These are phyloP conservation scores for Daldinia caldariorum DNA, from an alignment of 495 filamentous ascomycete genomes.

Conservation along the genomic window DNA sequence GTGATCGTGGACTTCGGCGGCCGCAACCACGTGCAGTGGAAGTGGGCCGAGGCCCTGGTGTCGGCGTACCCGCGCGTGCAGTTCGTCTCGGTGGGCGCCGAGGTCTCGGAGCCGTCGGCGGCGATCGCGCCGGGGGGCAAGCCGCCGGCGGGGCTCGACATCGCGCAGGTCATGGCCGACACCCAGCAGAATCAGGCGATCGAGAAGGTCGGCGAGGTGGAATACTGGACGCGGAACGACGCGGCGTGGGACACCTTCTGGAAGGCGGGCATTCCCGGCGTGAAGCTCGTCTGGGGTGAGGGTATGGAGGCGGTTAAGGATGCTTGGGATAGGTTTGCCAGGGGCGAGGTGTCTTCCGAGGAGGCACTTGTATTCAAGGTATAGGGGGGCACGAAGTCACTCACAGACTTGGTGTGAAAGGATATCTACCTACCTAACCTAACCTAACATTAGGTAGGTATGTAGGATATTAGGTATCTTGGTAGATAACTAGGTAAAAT, in stretches of 20 bases:
- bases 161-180: slow-evolving; percentile 57
- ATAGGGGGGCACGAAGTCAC: not conserved
- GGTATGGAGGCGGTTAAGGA: slow-evolving; percentile 54
- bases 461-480: too few relatives aligned
- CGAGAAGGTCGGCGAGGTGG: slow-evolving; percentile 41
- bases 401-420: not conserved
- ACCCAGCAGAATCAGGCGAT: slow-evolving; percentile 53
- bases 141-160: slow-evolving; percentile 28
- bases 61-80: slow-evolving; percentile 44
- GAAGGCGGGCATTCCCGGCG: slow-evolving; percentile 44
- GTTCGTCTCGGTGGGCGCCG: slow-evolving; percentile 54
- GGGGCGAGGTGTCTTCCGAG: slow-evolving; percentile 53
- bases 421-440: not conserved
- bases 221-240: slow-evolving; percentile 46
- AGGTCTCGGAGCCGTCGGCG: slow-evolving; percentile 46
- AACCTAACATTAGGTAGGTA: too few relatives aligned
- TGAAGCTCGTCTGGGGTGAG: slow-evolving; percentile 56
- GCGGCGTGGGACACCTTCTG: slow-evolving; percentile 52
- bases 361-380: slow-evolving; percentile 57
- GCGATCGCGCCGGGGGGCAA: slow-evolving; percentile 11
- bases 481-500: too few relatives aligned
- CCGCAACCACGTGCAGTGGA: slow-evolving; percentile 50
- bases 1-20: slow-evolving; percentile 65
- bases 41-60: slow-evolving; percentile 50
- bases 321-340: slow-evolving; percentile 58